Conservation (phyloP, 2,329 filamentous ascomycete species). For the Xylaria sp. region DNA sequence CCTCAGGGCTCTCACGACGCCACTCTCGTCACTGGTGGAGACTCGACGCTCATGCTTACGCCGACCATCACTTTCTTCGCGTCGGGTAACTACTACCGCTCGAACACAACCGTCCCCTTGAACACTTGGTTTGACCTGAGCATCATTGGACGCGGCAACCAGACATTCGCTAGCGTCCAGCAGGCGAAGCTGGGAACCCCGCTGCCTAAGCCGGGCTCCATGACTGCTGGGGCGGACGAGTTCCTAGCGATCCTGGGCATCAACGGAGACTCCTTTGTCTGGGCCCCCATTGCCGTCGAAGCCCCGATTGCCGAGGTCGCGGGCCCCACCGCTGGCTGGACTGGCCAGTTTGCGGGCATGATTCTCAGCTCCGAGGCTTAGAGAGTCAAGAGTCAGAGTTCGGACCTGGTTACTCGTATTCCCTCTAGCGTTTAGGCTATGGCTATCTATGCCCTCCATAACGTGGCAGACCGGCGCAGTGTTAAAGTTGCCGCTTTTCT, state of each 20-base stretch:
- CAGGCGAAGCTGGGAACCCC: slow-evolving; percentile 8
- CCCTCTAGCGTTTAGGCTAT: no score
- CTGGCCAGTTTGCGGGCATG: slow-evolving; percentile 31
- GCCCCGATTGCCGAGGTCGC: slow-evolving; percentile 39
- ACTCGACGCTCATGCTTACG: slow-evolving; percentile 40
- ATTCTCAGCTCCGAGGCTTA: slow-evolving; percentile 27
- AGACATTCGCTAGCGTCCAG: slow-evolving; percentile 30
- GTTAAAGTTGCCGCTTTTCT: background rate
- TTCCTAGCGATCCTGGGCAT: slow-evolving; percentile 40
- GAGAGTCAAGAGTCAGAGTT: background rate
- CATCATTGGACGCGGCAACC: slow-evolving; percentile 30
- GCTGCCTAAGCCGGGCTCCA: slow-evolving; percentile 10
- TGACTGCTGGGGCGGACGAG: slow-evolving; percentile 33
- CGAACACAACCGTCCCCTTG: slow-evolving; percentile 33
- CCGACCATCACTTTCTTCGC: slow-evolving; percentile 35
- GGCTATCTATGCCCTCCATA: background rate
- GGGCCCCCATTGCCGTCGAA: slow-evolving; percentile 41
- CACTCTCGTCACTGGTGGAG: slow-evolving; percentile 38
- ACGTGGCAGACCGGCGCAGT: background rate
- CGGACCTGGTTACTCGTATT: background rate
- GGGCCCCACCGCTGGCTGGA: slow-evolving; percentile 32
- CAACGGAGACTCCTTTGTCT: slow-evolving; percentile 38
- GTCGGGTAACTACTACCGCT: slow-evolving; percentile 33
- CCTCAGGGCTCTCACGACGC: slow-evolving; percentile 31
- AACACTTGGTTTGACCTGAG: slow-evolving; percentile 29